A percentile compares a stretch with the other conserved stretches of the same genome.
Conservation (phyloP, 352 stramenopile species). For the Pythium grandisporangium region DNA sequence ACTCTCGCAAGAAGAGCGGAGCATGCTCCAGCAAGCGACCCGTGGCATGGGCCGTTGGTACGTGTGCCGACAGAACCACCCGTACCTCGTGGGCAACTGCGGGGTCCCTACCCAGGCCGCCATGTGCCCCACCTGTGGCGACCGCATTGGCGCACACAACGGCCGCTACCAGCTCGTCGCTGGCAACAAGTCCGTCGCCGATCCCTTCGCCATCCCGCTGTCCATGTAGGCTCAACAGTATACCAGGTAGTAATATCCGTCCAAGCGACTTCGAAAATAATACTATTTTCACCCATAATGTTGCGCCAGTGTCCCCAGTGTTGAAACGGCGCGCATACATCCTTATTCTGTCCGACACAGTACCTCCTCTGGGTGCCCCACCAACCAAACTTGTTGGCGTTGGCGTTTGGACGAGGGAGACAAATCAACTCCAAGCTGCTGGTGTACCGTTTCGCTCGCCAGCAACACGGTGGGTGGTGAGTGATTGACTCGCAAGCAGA, state of each 20-base stretch:
- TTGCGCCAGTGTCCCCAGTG: too few species aligned
- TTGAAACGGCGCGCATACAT: slow-evolving; percentile 1
- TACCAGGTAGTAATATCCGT: not conserved
- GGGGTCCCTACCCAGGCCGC: slow-evolving; percentile 13
- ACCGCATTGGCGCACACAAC: slow-evolving; percentile 14
- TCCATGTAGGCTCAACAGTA: not conserved
- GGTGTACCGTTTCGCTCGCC: too few species aligned
- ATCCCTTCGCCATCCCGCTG: not conserved
- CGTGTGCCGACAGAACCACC: slow-evolving; percentile 15
- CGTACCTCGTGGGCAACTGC: slow-evolving; percentile 23
- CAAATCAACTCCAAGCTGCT: too few species aligned
- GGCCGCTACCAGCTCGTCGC: slow-evolving; percentile 2
- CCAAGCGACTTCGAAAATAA: slow-evolving; percentile 4
- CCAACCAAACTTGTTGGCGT: slow-evolving; percentile 11
- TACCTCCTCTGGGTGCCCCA: slow-evolving; percentile 7
- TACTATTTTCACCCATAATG: not conserved
- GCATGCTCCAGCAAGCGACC: slow-evolving; percentile 16
- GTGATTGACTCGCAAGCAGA: too few species aligned
- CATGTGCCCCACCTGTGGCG: slow-evolving; percentile 13
- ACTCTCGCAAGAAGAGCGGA: slow-evolving; percentile 17
- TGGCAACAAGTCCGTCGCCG: slow-evolving; percentile 11
- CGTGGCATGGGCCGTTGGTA: slow-evolving; percentile 14
- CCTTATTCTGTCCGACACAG: slow-evolving; percentile 17
- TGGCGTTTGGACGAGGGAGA: too few species aligned
- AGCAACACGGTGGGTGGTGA: too few species aligned